Evolutionary conservation across 202 grass and related monocot genomes (phyloP).

Genomic region (Setaria italica): DNA sequence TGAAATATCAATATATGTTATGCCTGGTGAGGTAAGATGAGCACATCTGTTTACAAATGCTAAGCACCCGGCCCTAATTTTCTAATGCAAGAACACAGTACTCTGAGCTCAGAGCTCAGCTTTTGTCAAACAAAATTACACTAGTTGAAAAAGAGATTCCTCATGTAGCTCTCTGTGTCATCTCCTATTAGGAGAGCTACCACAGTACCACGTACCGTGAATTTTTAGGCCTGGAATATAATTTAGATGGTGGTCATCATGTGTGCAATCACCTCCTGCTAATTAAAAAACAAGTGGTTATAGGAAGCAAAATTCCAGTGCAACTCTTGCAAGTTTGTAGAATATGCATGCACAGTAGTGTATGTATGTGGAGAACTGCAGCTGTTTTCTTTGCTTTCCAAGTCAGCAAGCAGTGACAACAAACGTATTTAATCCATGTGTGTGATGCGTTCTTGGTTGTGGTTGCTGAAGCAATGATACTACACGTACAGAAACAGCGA

Average conservation of each 20-base stretch:
- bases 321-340: conserved; percentile 38
- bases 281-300: conserved; percentile 10
- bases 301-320: conserved; percentile 43
- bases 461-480: background rate
- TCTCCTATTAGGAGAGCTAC: background rate
- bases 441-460: conserved; percentile 20
- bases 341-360: background rate
- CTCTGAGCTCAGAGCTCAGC: background rate
- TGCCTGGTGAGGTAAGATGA: conserved; percentile 37
- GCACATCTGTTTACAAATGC: conserved; percentile 47
- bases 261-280: conserved; percentile 28
- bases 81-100: conserved; percentile 3
- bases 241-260: conserved; percentile 29
- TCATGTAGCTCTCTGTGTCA: background rate
- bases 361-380: conserved; percentile 48
- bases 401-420: conserved; percentile 38
- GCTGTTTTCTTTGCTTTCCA: conserved; percentile 13
- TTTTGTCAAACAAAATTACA: conserved; percentile 4
- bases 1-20: background rate
- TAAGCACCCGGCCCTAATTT: conserved; percentile 5
- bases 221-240: conserved; percentile 33
- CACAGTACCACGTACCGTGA: background rate
- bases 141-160: background rate
- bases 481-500: background rate
- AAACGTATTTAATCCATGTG: background rate